Evolutionary conservation across 768 basidiomycete species (phyloP), one percentile per base, ranked within the genome.

Genomic region (Amyloporia xantha): DNA sequence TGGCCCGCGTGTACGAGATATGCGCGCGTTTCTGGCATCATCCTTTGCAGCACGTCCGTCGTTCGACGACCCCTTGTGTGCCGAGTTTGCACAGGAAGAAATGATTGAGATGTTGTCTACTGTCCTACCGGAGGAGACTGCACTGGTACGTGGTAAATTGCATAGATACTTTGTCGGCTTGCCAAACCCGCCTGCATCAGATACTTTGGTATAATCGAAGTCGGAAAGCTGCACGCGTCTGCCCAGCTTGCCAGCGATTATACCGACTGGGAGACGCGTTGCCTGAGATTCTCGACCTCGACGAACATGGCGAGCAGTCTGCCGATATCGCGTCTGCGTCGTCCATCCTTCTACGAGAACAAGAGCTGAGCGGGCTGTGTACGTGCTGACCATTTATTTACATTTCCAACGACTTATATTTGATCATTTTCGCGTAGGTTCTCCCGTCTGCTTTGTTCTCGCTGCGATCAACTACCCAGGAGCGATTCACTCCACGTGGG

Each of bases 141-240:
- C 89, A 0, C 59, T 84, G 54, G 88, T 89, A 55, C 41, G 81
- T 54, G n/a, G 10, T 24, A 15, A 35, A 10, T n/a, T n/a, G 9
- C 33, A n/a, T 35, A n/a, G n/a, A n/a, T 9, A 35, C 33, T n/a
- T 6, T 37, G 19, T 9, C 13, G 10, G 20, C 41, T 11, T 35
- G 13, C 41, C 20, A n/a, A 26, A 10, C 4, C 23, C 17, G 21
- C 25, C 5, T 30, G 37, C 30, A 37, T 19, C 52, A 87, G 86
- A 80, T 86, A 9, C 56, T 90, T 11, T 91, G 87, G 87, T 90
- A 91, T 59, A 91, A 91, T 70, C 88, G 88, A 66, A 88, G 84
- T 59, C 77, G 89, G 2, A 64, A 73, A 4, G 75, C 71, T 9
- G 76, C 81, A 47, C 79, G 89, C 23, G 74, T 91, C 44, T 91